Evolutionary conservation across 2,329 filamentous ascomycete species (phyloP), one percentile per base, ranked within the genome.

Genomic region (Aspergillus amoenus): DNA sequence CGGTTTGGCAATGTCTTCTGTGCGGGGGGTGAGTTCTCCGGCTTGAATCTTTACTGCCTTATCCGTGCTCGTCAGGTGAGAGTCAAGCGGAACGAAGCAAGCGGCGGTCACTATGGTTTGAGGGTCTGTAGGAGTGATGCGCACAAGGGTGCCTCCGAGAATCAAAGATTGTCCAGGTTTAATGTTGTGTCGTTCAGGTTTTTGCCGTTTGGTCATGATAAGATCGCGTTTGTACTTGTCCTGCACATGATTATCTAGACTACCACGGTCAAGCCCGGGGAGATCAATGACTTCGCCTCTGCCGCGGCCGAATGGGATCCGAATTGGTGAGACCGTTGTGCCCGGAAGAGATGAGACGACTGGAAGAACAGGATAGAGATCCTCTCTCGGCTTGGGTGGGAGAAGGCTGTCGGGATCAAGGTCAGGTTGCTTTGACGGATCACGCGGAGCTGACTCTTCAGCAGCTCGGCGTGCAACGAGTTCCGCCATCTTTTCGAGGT

Each of bases 251-350:
- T 84, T 75, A 47, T 91, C 88, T 6, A 97, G 79, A 15, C 86
- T 83, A 24, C 86, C 88, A 45, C 94, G 87, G 8, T 87, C 84
- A 34, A 99, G 79, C 0, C 94, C 94, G 0, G 94, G 94, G 13
- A 99, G 81, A 70, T 99, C 94, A 66, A 99, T 91, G 34, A 99
- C 81, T 73, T 99, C 95, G 55, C 94, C 94, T 67, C 86, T 89
- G 22, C 90, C 89, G 58, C 85, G 86, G 45, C 93, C 93, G 69
- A 94, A 99, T 0, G 92, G 91, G 17, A 97, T 86, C 27, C 94
- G 88, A 64, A 99, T 97, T 0, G 94, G 94, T 0, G 92, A 96
- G 2, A 93, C 94, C 1, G 94, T 99, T 0, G 94, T 99, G 9
- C 95, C 94, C 0, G 94, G 91, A 3, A 97, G 81, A 4, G 90